Evolutionary conservation across 2,329 filamentous ascomycete genomes (phyloP).

Genomic region (Penicillium sp.): DNA sequence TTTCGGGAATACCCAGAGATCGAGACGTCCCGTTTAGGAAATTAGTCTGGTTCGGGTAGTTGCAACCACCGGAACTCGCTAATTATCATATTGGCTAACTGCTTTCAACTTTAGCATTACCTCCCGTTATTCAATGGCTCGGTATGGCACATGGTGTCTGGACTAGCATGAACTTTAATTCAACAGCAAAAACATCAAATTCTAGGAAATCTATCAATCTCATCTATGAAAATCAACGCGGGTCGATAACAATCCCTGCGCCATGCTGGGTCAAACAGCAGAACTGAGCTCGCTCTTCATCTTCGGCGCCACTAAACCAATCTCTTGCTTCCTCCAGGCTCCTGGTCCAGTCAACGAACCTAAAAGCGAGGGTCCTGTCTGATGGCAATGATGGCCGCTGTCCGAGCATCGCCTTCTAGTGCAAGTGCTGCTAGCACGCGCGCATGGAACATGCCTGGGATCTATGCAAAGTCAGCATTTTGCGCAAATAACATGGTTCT

Average conservation of each 20-base stretch:
- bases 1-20: not conserved
- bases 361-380: not conserved
- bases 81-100: no score
- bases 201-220: not conserved
- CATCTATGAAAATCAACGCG: not conserved
- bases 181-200: no score
- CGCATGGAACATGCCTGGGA: not conserved
- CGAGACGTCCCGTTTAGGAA: not conserved
- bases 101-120: no score
- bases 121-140: no score
- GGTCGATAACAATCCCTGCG: not conserved
- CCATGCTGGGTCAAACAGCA: not conserved
- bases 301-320: no score
- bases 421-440: not conserved
- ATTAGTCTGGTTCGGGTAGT: not conserved
- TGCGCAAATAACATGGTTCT: no score
- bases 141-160: no score
- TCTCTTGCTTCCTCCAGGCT: not conserved
- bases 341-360: not conserved
- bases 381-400: not conserved
- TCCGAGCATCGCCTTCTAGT: not conserved
- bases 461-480: not conserved
- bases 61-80: slow-evolving; percentile 1
- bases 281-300: not conserved
- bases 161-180: no score